A percentile compares a stretch with the other conserved stretches of the same genome.
Evolutionary conservation across 2,329 filamentous ascomycete species (phyloP).

Genomic region (Ophiostoma angusticollis): DNA sequence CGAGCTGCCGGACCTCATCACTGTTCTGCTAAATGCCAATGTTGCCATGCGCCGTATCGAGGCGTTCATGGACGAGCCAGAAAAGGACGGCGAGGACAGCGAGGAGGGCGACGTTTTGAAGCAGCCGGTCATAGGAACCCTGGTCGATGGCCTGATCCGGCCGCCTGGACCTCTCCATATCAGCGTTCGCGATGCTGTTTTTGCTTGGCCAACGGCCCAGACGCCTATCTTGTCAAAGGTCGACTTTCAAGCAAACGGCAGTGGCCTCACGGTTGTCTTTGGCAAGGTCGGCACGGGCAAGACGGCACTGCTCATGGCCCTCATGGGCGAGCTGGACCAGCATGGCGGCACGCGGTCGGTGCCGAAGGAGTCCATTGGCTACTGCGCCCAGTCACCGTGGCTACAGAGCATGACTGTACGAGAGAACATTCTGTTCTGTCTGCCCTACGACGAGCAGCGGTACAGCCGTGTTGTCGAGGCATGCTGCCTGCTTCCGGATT

Average conservation of each 20-base stretch:
- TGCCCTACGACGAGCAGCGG: constrained; percentile 36
- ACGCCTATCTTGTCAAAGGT: constrained; percentile 37
- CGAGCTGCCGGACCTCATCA: constrained; percentile 63
- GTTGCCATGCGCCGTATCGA: constrained; percentile 74
- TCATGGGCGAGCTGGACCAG: constrained; percentile 56
- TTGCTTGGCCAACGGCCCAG: constrained; percentile 63
- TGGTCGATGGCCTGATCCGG: constrained; percentile 4
- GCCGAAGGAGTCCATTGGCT: constrained; percentile 37
- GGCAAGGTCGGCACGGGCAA: constrained; percentile 51
- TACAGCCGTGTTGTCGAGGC: constrained; percentile 50
- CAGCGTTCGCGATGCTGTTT: constrained; percentile 51
- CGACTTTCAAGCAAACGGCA: constrained; percentile 29
- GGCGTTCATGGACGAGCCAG: constrained; percentile 73
- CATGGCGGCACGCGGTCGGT: constrained; percentile 34
- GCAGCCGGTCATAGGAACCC: constrained; percentile 1
- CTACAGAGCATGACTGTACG: constrained; percentile 52
- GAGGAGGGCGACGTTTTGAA: constrained; percentile 18
- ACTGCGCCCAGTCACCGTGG: constrained; percentile 51
- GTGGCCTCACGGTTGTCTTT: constrained; percentile 42
- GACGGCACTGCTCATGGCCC: constrained; percentile 44
- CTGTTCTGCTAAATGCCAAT: constrained; percentile 65
- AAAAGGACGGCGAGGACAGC: constrained; percentile 46
- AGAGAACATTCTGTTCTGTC: constrained; percentile 52
- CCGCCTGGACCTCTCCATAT: constrained; percentile 26
- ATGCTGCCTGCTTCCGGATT: constrained; percentile 43